These are phyloP conservation scores for Comarum palustre DNA, from an alignment of 306 rosid genomes.

Conservation along the genomic window DNA sequence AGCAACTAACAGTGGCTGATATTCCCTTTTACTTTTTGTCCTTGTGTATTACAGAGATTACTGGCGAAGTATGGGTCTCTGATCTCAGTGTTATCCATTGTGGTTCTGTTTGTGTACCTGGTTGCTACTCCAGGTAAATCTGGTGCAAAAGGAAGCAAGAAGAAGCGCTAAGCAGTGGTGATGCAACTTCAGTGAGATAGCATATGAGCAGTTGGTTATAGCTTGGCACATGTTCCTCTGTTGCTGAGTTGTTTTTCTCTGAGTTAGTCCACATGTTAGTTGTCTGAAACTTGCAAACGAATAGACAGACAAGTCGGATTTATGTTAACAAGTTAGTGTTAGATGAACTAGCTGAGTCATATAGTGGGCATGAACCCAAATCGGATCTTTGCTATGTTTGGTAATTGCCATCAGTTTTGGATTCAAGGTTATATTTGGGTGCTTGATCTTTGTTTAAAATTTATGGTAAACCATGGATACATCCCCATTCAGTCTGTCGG, in stretches of 20 bases:
- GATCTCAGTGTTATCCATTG: conserved; percentile 68
- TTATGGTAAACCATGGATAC: background rate
- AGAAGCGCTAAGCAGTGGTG: conserved; percentile 63
- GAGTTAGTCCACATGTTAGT: conserved; percentile 13
- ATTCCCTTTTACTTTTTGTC: background rate
- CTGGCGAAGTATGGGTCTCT: conserved; percentile 87
- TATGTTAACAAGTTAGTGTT: conserved; percentile 18
- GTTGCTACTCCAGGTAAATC: conserved; percentile 81
- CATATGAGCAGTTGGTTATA: background rate
- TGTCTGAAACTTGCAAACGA: conserved; percentile 12
- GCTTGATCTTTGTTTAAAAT: conserved; percentile 2
- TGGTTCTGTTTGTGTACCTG: conserved; percentile 67
- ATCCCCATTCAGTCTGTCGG: background rate
- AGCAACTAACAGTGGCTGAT: background rate
- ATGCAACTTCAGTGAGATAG: background rate
- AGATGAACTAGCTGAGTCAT: conserved; percentile 11
- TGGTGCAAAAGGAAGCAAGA: conserved; percentile 77
- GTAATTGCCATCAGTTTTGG: conserved; percentile 27
- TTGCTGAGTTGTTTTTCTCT: background rate
- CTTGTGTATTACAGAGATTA: conserved; percentile 55
- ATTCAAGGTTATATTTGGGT: conserved; percentile 14
- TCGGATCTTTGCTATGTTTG: conserved; percentile 16
- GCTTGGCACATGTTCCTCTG: background rate
- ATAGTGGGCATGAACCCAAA: conserved; percentile 9
- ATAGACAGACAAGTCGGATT: no score